Evolutionary conservation across 805 yeast species (phyloP), one percentile per base, ranked within the genome.

Genomic region (Metschnikowia shivogae): DNA sequence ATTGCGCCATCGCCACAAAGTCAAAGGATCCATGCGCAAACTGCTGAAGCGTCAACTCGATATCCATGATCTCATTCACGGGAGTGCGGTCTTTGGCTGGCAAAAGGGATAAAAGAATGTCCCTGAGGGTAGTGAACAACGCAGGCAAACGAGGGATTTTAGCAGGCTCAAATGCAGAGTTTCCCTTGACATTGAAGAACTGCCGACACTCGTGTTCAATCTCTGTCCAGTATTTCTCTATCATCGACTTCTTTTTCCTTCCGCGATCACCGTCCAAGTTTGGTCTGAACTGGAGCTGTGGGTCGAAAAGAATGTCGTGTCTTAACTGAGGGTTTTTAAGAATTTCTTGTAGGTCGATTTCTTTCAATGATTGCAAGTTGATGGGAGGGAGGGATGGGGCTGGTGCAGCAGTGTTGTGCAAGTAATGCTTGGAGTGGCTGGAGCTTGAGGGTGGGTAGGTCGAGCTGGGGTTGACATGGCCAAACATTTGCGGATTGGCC

Each of bases 191-290:
- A 36, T 47, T 39, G 54, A 62, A 68, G 49, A 68, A 68, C 52
- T 73, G 75, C 44, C 65, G 66, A 50, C 88, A 81, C 65, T 89
- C 97, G 40, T 63, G 66, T 52, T 80, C 81, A 31, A 90, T 81
- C 52, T 85, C 86, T 29, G 68, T 68, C 97, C 97, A 89, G 67
- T 89, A 90, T 56, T 77, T 81, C 60, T 88, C 95, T 39, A 89
- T 84, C 36, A 84, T 73, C 46, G 75, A 64, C 65, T 80, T 83
- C 74, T 89, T 88, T 44, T 89, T 76, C 48, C 81, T 76, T 24
- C 95, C 96, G 42, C 96, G 72, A 65, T 90, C 97, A 42, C 96
- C 95, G 62, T 87, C 96, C 53, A 89, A 70, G 59, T 88, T 87
- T 26, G 95, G 95, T 61, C 97, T 78, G 64, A 90, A 88, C 68